Conservation (phyloP, 2,329 filamentous ascomycete species). For the Colletotrichum tropicicola region DNA sequence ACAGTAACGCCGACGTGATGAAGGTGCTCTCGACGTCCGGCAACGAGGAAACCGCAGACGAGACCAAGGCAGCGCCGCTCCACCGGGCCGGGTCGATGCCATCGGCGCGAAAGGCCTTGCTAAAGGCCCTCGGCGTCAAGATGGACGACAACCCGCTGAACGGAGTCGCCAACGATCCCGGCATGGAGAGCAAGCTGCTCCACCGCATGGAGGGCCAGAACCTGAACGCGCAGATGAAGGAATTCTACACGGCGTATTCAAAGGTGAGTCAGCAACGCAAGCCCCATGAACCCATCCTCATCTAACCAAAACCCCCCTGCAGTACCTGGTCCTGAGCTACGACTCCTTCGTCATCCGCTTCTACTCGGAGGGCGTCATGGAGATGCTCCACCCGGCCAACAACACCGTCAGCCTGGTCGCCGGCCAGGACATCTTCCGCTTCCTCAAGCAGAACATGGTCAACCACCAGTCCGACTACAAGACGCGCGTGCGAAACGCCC, state of each 20-base stretch:
- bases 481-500: constrained; percentile 30
- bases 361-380: constrained; percentile 36
- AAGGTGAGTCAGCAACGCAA: constrained; percentile 24
- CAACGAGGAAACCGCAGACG: background rate
- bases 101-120: constrained; percentile 14
- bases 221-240: constrained; percentile 37
- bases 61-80: background rate
- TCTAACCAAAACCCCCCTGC: background rate
- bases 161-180: constrained; percentile 13
- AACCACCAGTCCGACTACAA: constrained; percentile 35
- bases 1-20: constrained; percentile 56
- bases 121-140: constrained; percentile 13
- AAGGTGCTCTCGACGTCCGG: constrained; percentile 43
- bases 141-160: background rate
- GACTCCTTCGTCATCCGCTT: constrained; percentile 36
- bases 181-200: constrained; percentile 36
- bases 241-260: constrained; percentile 40
- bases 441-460: constrained; percentile 37
- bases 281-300: accelerated
- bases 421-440: constrained; percentile 37
- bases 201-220: constrained; percentile 37
- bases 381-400: constrained; percentile 34
- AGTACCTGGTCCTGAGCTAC: constrained; percentile 36
- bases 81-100: constrained; percentile 3
- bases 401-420: constrained; percentile 33